These are phyloP conservation scores for Talaromyces trachyspermus DNA, from an alignment of 495 filamentous ascomycete species.

Conservation along the genomic window DNA sequence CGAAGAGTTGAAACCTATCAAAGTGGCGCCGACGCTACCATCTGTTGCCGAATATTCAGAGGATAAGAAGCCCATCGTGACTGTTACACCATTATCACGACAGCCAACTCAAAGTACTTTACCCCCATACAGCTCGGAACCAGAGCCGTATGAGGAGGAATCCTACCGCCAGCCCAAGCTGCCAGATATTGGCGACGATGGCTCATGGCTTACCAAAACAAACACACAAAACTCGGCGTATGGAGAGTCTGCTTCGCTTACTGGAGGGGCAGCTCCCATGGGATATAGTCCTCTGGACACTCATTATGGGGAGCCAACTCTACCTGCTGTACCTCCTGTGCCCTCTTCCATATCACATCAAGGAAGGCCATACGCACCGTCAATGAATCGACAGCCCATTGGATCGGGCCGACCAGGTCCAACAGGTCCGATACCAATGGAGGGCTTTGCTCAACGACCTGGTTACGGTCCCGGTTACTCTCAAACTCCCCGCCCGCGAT, in stretches of 20 bases:
- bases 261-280: conserved; percentile 51
- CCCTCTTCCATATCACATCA: conserved; percentile 15
- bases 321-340: conserved; percentile 20
- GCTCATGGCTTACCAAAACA: conserved; percentile 27
- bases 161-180: conserved; percentile 30
- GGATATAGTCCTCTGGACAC: conserved; percentile 44
- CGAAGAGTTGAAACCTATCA: conserved; percentile 36
- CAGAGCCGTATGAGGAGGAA: conserved; percentile 32
- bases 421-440: background rate
- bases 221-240: conserved; percentile 37
- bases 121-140: conserved; percentile 51
- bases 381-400: conserved; percentile 12
- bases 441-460: background rate
- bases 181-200: conserved; percentile 27
- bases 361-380: conserved; percentile 13
- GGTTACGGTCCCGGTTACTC: conserved; percentile 13
- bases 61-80: conserved; percentile 53
- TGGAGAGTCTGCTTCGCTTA: conserved; percentile 44
- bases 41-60: conserved; percentile 42
- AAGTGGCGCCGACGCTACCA: conserved; percentile 62
- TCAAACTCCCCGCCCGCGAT: conserved; percentile 4
- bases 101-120: conserved; percentile 62
- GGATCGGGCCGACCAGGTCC: background rate
- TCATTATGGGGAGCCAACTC: conserved; percentile 16
- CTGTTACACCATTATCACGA: conserved; percentile 46